Base-by-base conservation (phyloP, 768 basidiomycete species). In the Gymnopilus dilepis region DNA sequence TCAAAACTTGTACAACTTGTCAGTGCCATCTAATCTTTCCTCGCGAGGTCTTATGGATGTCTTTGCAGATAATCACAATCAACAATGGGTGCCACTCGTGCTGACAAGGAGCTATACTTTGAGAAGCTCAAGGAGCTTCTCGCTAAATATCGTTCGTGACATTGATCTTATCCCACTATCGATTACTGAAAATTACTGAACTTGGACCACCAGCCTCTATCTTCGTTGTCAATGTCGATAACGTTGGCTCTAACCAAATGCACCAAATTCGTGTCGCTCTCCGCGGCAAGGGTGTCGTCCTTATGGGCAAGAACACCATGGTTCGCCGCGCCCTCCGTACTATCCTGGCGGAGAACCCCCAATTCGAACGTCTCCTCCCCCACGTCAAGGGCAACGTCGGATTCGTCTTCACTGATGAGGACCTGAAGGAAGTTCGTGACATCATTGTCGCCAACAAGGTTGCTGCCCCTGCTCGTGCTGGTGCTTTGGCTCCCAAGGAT, bases 241-340 rank as follows among this genome's bases (percentile, higher is more conserved):
- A 99, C 82, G 97, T 99, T 75, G 94, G 95, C 60, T 98, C 96
- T 63, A 97, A 98, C 85, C 97, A 99, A 82, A 96, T 98, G 91
- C 95, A 97, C 74, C 95, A 97, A 77, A 96, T 97, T 67, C 95
- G 92, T 84, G 91, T 89, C 57, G 84, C 96, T 53, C 94, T 99
- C 78, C 94, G 97, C 71, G 95, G 95, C 73, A 95, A 93, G 77
- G 97, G 94, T 82, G 81, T 95, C 62, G 95, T 99, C 67, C 80
- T 99, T 71, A 99, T 99, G 97, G 97, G 97, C 75, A 99, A 99
- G 84, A 99, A 99, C 89, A 99, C 97, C 75, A 98, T 99, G 97
- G 96, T 99, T 72, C 94, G 97, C 82, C 94, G 97, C 71, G 97
- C 95, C 63, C 86, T 99, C 65, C 95, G 97, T 66, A 84, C 89